A percentile compares a stretch with the other conserved stretches of the same genome.
These are phyloP conservation scores for Blepharisma stoltei DNA, from an alignment of 73 alveolate species.

Conservation along the genomic window DNA sequence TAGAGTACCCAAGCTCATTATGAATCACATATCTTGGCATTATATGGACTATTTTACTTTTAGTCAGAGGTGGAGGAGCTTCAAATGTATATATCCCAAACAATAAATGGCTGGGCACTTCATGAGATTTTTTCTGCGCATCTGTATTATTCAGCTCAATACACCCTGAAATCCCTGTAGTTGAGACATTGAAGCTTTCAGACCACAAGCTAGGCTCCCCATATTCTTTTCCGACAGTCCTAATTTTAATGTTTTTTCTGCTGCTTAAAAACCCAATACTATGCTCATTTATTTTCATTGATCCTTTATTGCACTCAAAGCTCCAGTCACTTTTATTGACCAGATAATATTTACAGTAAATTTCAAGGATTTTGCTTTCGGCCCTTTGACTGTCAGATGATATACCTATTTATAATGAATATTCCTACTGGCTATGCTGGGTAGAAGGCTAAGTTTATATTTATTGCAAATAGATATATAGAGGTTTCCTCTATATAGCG, in stretches of 20 bases:
- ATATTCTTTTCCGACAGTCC: not conserved
- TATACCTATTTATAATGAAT: too few relatives aligned
- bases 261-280: too few relatives aligned
- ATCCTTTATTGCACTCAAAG: too few relatives aligned
- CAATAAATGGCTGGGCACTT: not conserved
- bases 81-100: not conserved
- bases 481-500: too few relatives aligned
- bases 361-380: too few relatives aligned
- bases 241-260: not conserved
- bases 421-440: too few relatives aligned
- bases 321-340: too few relatives aligned
- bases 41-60: not conserved
- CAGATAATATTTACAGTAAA: too few relatives aligned
- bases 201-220: conserved; percentile 4
- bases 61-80: not conserved
- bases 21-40: conserved; percentile 7
- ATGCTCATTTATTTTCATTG: too few relatives aligned
- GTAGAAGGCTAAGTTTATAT: too few relatives aligned
- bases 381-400: too few relatives aligned
- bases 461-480: too few relatives aligned
- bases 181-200: not conserved
- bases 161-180: conserved; percentile 21
- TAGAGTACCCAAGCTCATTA: not conserved
- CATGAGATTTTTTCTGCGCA: not conserved
- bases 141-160: not conserved